phyloP scores from a whole-genome alignment of 331 rosid genomes.

The Prunus yedoensis region DNA sequence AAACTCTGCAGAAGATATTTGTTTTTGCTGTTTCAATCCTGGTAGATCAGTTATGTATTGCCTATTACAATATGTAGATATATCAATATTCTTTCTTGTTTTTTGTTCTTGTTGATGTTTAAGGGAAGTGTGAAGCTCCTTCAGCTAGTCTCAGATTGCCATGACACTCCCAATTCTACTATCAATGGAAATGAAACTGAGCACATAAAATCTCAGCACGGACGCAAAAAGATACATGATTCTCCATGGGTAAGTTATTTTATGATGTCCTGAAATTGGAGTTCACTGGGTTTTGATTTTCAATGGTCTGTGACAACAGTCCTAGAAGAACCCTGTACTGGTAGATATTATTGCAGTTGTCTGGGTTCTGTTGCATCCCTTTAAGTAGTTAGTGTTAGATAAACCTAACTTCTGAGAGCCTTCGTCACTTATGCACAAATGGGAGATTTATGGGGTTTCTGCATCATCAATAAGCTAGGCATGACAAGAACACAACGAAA shows the following conservation, averaged over 20 bases:
- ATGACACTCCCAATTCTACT: conserved; percentile 25
- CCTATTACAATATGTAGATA: background rate
- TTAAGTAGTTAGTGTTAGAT: background rate
- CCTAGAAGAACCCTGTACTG: background rate
- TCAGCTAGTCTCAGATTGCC: conserved; percentile 58
- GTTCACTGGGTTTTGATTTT: background rate
- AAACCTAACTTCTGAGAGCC: background rate
- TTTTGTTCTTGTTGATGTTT: conserved; percentile 6
- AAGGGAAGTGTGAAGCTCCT: conserved; percentile 91
- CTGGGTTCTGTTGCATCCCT: background rate
- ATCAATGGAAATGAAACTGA: conserved; percentile 31
- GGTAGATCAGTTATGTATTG: background rate
- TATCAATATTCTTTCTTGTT: background rate
- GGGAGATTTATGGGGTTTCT: background rate
- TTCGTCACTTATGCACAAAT: background rate
- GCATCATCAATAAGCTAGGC: background rate
- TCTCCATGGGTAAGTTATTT: conserved; percentile 54
- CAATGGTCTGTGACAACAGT: background rate
- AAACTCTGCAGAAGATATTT: background rate
- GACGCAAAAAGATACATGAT: conserved; percentile 20
- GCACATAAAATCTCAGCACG: conserved; percentile 21
- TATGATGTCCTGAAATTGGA: conserved; percentile 2
- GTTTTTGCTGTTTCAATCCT: background rate
- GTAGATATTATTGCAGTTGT: background rate
- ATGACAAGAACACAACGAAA: too few species aligned